Conservation (phyloP, 2,329 filamentous ascomycete genomes). For the Cladosporium sp. region DNA sequence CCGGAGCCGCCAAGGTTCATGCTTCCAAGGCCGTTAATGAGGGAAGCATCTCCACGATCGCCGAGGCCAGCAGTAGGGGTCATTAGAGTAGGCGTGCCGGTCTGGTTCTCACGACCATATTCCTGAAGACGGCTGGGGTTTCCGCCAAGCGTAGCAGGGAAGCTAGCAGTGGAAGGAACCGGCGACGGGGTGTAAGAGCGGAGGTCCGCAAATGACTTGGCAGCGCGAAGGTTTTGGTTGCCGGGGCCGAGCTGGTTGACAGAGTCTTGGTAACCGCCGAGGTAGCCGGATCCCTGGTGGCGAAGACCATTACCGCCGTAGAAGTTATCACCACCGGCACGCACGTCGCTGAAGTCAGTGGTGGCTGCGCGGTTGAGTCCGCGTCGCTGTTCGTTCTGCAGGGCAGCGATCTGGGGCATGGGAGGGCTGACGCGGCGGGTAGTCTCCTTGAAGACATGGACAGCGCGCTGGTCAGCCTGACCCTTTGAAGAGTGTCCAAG, state of each 20-base stretch:
- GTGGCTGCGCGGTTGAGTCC: conserved; percentile 91
- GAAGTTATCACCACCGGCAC: conserved; percentile 63
- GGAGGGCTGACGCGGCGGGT: conserved; percentile 57
- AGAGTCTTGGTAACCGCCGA: conserved; percentile 76
- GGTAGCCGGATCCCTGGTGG: conserved; percentile 73
- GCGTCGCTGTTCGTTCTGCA: conserved; percentile 68
- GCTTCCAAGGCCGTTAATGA: conserved; percentile 60
- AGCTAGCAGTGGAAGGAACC: conserved; percentile 82
- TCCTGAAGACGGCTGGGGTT: conserved; percentile 60
- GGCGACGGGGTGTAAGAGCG: conserved; percentile 94
- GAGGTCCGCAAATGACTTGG: conserved; percentile 94
- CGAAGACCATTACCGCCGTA: conserved; percentile 72
- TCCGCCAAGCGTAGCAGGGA: conserved; percentile 62
- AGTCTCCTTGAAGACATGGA: conserved; percentile 73
- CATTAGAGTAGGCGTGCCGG: conserved; percentile 59
- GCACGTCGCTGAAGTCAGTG: conserved; percentile 85
- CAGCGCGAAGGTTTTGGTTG: conserved; percentile 72
- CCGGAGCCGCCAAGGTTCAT: conserved; percentile 51
- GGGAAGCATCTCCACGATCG: conserved; percentile 28
- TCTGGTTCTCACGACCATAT: conserved; percentile 52
- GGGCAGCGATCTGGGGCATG: conserved; percentile 59
- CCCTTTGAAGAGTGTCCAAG: conserved; percentile 88
- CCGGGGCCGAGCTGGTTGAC: conserved; percentile 58
- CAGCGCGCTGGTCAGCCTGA: conserved; percentile 77
- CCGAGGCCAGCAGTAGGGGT: conserved; percentile 48